Conservation (phyloP, 2,329 filamentous ascomycete genomes). For the Dactylonectria macrodidyma region DNA sequence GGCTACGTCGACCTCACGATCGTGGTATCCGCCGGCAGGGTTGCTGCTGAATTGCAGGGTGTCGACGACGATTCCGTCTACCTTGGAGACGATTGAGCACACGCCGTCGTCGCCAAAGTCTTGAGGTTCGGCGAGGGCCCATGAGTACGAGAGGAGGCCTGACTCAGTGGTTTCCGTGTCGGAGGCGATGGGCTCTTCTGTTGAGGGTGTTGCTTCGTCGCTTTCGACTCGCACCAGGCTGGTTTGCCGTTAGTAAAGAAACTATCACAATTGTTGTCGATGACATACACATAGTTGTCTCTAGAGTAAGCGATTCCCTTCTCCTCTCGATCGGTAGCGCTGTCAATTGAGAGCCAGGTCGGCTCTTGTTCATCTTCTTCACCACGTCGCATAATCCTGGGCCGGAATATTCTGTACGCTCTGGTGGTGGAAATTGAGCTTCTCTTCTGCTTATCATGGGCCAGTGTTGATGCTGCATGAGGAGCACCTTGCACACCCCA, state of each 20-base stretch:
- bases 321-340: slow-evolving; percentile 5
- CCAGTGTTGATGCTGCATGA: too few species aligned
- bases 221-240: slow-evolving; percentile 5
- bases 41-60: slow-evolving; percentile 4
- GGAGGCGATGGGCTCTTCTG: background rate
- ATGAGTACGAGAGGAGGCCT: slow-evolving; percentile 19
- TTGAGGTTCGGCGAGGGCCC: slow-evolving; percentile 17
- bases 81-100: slow-evolving; percentile 17
- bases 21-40: slow-evolving; percentile 3
- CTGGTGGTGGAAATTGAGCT: too few species aligned
- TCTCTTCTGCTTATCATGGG: background rate
- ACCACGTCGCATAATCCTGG: slow-evolving; percentile 1
- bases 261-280: background rate
- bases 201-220: background rate
- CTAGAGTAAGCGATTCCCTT: slow-evolving; percentile 4
- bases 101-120: slow-evolving; percentile 14
- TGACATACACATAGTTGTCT: slow-evolving; percentile 19
- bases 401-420: slow-evolving; percentile 1
- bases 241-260: background rate
- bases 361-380: background rate
- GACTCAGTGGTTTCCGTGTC: slow-evolving; percentile 1
- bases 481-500: too few species aligned
- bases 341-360: background rate
- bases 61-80: slow-evolving; percentile 20
- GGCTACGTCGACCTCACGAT: slow-evolving; percentile 4